phyloP scores from a whole-genome alignment of 2,329 filamentous ascomycete species.

The Aspergillus fructus region DNA sequence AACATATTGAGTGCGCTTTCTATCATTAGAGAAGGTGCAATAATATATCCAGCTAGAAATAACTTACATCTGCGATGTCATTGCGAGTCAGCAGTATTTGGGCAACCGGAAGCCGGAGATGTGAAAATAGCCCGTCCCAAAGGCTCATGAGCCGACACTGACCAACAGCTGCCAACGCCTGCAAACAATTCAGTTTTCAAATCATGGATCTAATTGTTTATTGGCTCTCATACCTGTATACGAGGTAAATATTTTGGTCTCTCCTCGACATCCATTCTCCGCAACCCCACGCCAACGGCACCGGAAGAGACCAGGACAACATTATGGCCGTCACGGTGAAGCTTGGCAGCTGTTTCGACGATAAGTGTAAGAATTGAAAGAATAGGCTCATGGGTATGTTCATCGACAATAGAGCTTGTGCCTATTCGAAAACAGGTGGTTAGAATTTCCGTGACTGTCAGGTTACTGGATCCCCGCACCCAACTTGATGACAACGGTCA shows the following conservation, averaged over 20 bases:
- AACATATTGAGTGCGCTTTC: conserved; percentile 80
- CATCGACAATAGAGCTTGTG: conserved; percentile 98
- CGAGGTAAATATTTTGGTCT: conserved; percentile 87
- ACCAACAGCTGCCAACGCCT: conserved; percentile 91
- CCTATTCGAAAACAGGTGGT: conserved; percentile 55
- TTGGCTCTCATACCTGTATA: conserved; percentile 63
- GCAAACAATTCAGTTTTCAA: conserved; percentile 1
- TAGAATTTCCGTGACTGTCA: conserved; percentile 10
- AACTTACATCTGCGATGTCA: conserved; percentile 84
- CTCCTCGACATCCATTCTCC: conserved; percentile 83
- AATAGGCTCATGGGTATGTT: conserved; percentile 89
- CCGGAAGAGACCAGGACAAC: conserved; percentile 97
- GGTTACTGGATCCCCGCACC: conserved; percentile 30
- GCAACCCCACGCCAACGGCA: conserved; percentile 89
- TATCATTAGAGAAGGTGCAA: conserved; percentile 15
- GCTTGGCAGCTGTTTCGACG: conserved; percentile 85
- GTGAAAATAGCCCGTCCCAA: conserved; percentile 89
- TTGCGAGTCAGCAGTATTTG: conserved; percentile 93
- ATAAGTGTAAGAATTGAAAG: conserved; percentile 88
- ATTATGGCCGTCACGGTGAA: conserved; percentile 86
- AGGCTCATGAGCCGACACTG: conserved; percentile 93
- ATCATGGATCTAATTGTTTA: background rate
- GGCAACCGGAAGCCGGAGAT: conserved; percentile 85
- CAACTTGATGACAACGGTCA: conserved; percentile 42
- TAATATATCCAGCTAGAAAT: background rate